Evolutionary conservation across 2,329 filamentous ascomycete species (phyloP), one percentile per base, ranked within the genome.

Genomic region (Fusarium bactridioides): DNA sequence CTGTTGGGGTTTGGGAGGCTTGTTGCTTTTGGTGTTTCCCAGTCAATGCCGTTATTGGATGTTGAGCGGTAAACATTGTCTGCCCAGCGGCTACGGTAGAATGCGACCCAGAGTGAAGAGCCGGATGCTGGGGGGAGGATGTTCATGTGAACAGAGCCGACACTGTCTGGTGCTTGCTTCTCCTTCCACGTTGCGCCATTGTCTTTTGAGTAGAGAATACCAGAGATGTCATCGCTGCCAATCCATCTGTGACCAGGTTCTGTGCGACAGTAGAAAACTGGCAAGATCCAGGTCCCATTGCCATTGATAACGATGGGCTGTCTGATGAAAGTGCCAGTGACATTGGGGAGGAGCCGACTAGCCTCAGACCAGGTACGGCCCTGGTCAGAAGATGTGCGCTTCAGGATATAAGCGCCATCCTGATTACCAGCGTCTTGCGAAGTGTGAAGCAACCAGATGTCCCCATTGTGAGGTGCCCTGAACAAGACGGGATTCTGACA

Each of bases 401-500:
- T 80, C 50, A 83, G 76, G 19, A 85, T 77, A 7, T 81, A 73
- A 10, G 82, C 81, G 5, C 80, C 80, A 53, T 85, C 83, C 56
- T 85, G 84, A 54, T 85, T 83, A 0, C 84, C 83, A 0, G 80
- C 80, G 27, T 83, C 79, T 63, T 85, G 84, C 1, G 84, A 83
- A 1, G 84, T 85, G 64, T 85, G 83, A 37, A 85, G 78, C 1
- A 85, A 72, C 82, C 84, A 84, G 2, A 85, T 48, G 3, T 79
- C 74, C 3, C 77, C 78, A 1, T 77, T 80, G 2, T 69, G 66
- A 2, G 83, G 82, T 4, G 78, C 79, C 10, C 74, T 74, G 62
- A 85, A 85, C 6, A 85, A 71, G 3, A 85, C 79, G 0, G 84
- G 84, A 38, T 85, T 85, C 67, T 85, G 84, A 45, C 84, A 84